These are phyloP conservation scores for Fraxinus albicans DNA, from an alignment of 305 asterid species.

Conservation along the genomic window DNA sequence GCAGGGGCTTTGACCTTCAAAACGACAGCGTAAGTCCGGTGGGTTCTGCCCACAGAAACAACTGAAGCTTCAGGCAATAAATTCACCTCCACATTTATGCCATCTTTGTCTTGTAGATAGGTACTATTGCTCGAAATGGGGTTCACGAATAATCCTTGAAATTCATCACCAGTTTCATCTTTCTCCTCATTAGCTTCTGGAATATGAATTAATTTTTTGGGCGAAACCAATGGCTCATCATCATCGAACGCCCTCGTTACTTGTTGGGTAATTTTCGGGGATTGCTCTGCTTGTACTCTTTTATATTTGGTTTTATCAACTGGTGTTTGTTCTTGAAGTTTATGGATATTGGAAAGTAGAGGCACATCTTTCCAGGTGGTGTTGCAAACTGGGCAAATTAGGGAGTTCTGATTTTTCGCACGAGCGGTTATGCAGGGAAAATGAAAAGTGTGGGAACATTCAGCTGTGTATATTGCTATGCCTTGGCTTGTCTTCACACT, in stretches of 20 bases:
- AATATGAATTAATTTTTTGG: slow-evolving; percentile 43
- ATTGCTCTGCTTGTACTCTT: slow-evolving; percentile 25
- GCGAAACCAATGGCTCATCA: slow-evolving; percentile 63
- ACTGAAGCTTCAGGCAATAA: slow-evolving; percentile 73
- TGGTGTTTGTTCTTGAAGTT: slow-evolving; percentile 28
- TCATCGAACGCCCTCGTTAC: slow-evolving; percentile 41
- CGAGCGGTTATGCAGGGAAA: slow-evolving; percentile 80
- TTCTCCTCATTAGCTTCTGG: slow-evolving; percentile 28
- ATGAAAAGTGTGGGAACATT: slow-evolving; percentile 82
- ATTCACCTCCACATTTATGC: slow-evolving; percentile 48
- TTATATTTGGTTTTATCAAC: slow-evolving; percentile 5
- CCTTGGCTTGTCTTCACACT: slow-evolving; percentile 74
- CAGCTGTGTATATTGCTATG: slow-evolving; percentile 87
- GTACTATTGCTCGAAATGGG: slow-evolving; percentile 48
- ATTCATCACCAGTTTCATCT: slow-evolving; percentile 56
- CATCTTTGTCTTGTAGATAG: neutral
- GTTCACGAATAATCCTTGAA: slow-evolving; percentile 71
- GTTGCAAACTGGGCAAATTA: slow-evolving; percentile 73
- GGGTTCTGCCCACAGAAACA: slow-evolving; percentile 51
- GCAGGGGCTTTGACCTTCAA: slow-evolving; percentile 71
- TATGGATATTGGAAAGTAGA: slow-evolving; percentile 48
- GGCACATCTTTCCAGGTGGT: slow-evolving; percentile 78
- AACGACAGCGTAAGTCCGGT: slow-evolving; percentile 64
- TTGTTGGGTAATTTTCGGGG: slow-evolving; percentile 21
- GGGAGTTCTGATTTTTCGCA: slow-evolving; percentile 44